A percentile compares a stretch with the other conserved stretches of the same genome.
These are phyloP conservation scores for Eucalyptus cladocalyx DNA, from an alignment of 345 rosid genomes.

Conservation along the genomic window DNA sequence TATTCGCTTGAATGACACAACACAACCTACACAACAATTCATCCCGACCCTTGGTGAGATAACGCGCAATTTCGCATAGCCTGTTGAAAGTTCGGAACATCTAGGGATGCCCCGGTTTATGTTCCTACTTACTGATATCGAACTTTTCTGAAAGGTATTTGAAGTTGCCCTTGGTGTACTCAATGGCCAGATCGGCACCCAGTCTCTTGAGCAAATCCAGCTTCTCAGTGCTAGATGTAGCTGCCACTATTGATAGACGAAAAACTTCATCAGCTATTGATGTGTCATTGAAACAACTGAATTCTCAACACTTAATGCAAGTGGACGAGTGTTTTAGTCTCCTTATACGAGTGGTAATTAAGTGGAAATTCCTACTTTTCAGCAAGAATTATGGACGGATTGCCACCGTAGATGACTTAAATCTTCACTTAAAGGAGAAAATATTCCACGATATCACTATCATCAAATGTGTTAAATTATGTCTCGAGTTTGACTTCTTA, in stretches of 20 bases:
- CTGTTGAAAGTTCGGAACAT: neutral
- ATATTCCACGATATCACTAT: neutral
- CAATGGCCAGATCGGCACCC: slow-evolving; percentile 73
- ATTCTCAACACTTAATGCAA: neutral
- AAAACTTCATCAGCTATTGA: slow-evolving; percentile 62
- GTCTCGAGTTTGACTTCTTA: too few relatives aligned
- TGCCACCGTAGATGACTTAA: neutral
- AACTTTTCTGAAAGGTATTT: slow-evolving; percentile 58
- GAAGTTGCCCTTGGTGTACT: slow-evolving; percentile 65
- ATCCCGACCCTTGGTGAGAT: neutral
- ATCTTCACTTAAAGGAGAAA: neutral
- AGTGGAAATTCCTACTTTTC: neutral
- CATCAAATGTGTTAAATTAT: neutral
- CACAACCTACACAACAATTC: neutral
- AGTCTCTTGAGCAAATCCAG: slow-evolving; percentile 47
- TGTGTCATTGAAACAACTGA: neutral
- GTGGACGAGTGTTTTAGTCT: neutral
- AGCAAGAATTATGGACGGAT: neutral
- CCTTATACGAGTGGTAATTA: neutral
- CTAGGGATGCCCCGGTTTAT: neutral
- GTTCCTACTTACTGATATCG: slow-evolving; percentile 10
- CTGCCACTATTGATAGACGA: slow-evolving; percentile 62
- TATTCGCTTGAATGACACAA: neutral
- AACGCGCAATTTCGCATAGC: neutral
- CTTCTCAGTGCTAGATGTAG: slow-evolving; percentile 66